These are phyloP conservation scores for Theobroma cacao DNA, from an alignment of 345 rosid species.

Conservation along the genomic window DNA sequence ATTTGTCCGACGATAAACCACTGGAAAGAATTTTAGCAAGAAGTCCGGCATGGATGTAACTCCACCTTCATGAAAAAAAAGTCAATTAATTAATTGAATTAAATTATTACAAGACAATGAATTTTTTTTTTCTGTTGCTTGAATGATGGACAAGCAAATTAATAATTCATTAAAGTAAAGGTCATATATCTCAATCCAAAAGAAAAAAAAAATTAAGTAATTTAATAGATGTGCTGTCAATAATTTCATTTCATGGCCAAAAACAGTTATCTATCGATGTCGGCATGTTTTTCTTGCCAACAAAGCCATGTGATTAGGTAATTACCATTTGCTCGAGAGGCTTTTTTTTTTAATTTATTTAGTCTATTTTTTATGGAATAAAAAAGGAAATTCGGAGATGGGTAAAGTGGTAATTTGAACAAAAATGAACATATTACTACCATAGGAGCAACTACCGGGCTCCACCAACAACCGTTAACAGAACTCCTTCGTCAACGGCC, in stretches of 20 bases:
- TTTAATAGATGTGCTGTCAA: no score
- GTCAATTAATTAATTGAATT: neutral
- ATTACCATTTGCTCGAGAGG: neutral
- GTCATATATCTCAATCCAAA: no score
- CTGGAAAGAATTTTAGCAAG: constrained; percentile 79
- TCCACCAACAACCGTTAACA: neutral
- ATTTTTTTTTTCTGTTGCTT: no score
- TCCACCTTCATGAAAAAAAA: constrained; percentile 48
- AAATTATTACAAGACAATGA: neutral
- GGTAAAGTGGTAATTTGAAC: neutral
- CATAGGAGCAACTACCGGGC: neutral
- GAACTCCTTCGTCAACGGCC: neutral
- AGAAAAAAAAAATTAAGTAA: neutral
- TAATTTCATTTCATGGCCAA: neutral
- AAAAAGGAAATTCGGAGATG: neutral
- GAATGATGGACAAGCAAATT: no score
- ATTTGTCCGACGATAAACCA: constrained; percentile 41
- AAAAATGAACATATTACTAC: neutral
- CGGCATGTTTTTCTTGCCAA: neutral
- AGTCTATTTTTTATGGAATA: no score
- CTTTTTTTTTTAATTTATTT: no score
- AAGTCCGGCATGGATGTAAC: constrained; percentile 88
- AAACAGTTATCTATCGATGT: neutral
- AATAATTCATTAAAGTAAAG: no score
- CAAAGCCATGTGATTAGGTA: neutral